Evolutionary conservation across 2,329 filamentous ascomycete species (phyloP), one percentile per base, ranked within the genome.

Genomic region (Alternaria consortialis): DNA sequence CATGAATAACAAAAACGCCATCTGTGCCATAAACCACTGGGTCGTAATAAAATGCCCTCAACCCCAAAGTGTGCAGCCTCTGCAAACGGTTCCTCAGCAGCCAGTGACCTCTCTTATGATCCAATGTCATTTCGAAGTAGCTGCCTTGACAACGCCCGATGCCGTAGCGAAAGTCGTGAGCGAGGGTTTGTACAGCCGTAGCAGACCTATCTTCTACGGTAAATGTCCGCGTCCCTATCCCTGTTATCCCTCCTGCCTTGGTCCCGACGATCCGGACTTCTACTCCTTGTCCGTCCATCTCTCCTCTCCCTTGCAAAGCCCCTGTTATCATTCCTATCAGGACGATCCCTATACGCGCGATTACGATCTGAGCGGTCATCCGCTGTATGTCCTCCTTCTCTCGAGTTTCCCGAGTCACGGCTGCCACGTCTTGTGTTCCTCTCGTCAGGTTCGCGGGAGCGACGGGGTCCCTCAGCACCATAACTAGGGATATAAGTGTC

Each of bases 401-500:
- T 62, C 2, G 75, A 78, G 58, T 78, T 74, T 1, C 70, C 74
- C 1, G 75, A 77, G 36, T 78, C 76, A 20, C 70, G 68, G 1
- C 75, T 77, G 17, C 74, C 75, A 7, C 67, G 71, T 53, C 75
- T 68, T 12, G 39, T 7, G 25, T 72, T 68, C 13, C 73, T 69
- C 2, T 78, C 76, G 23, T 79, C 77, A 27, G 74, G 71, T 44
- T 78, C 77, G 46, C 75, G 70, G 37, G 75, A 76, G 7, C 71
- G 68, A n/a, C 74, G 62, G 7, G 74, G 72, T 8, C 65, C 72
- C n/a, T 73, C 66, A 6, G 59, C 54, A 52, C 64, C 53, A 58
- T 83, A 84, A 46, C 76, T 77, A 2, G 82, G 82, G 29, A 83
- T 81, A 63, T 84, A 84, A 0, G 78, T 81, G 60, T 84, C 82